Percentiles rank a stretch among this genome's conserved stretches.
phyloP scores from a whole-genome alignment of 306 rosid species.

The Inga laurina region DNA sequence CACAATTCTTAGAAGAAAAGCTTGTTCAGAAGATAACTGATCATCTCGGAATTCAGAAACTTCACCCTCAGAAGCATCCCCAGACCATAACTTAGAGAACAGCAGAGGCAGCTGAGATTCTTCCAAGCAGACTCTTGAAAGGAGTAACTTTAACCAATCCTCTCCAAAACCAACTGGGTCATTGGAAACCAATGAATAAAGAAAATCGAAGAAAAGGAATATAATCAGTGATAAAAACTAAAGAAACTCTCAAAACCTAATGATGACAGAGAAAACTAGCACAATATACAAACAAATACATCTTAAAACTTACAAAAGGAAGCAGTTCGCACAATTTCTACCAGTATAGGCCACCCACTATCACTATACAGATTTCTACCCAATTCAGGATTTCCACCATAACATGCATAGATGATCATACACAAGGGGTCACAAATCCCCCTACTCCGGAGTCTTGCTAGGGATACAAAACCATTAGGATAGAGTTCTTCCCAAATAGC shows the following conservation, averaged over 20 bases:
- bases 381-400: slow-evolving; percentile 56
- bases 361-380: slow-evolving; percentile 41
- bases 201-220: background rate
- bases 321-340: slow-evolving; percentile 59
- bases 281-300: background rate
- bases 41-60: slow-evolving; percentile 20
- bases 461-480: slow-evolving; percentile 43
- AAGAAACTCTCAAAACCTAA: background rate
- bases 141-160: slow-evolving; percentile 72
- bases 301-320: slow-evolving; percentile 45
- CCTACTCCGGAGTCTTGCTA: slow-evolving; percentile 46
- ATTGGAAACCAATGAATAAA: slow-evolving; percentile 9
- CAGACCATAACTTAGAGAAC: slow-evolving; percentile 42
- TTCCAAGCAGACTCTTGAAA: slow-evolving; percentile 70
- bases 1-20: slow-evolving; percentile 50
- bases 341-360: slow-evolving; percentile 49
- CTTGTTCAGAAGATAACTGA: slow-evolving; percentile 53
- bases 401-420: slow-evolving; percentile 63
- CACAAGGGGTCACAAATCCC: slow-evolving; percentile 70
- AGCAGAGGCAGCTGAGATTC: slow-evolving; percentile 51
- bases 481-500: slow-evolving; percentile 59
- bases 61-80: slow-evolving; percentile 29
- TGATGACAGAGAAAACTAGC: background rate
- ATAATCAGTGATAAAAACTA: slow-evolving; percentile 7
- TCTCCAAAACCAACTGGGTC: slow-evolving; percentile 67